Conservation (phyloP, 2,329 filamentous ascomycete species). For the Cadophora sp. region DNA sequence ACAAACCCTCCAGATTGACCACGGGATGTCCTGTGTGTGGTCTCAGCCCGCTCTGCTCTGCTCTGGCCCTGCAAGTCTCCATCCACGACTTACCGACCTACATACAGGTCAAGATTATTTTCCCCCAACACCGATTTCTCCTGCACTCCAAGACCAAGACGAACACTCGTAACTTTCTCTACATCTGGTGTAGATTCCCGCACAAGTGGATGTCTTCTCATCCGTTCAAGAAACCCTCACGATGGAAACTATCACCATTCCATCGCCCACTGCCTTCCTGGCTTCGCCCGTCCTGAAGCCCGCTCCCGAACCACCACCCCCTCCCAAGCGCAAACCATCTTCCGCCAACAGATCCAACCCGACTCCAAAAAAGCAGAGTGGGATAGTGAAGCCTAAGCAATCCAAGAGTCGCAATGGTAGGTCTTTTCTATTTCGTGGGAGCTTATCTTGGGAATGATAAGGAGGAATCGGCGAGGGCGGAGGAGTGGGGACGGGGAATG, state of each 20-base stretch:
- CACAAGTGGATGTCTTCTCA: conserved; percentile 18
- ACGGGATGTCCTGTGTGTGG: neutral
- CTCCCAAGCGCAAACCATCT: conserved; percentile 40
- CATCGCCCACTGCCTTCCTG: conserved; percentile 63
- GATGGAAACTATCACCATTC: conserved; percentile 67
- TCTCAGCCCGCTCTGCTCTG: neutral
- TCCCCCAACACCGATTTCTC: neutral
- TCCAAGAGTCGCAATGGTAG: conserved; percentile 79
- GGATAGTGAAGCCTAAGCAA: conserved; percentile 68
- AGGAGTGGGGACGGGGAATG: neutral
- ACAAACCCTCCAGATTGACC: conserved; percentile 2
- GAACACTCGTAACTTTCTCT: neutral
- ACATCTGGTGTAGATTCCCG: conserved; percentile 3
- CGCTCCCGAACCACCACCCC: conserved; percentile 41
- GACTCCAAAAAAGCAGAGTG: conserved; percentile 43
- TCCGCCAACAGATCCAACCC: conserved; percentile 31
- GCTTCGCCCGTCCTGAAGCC: conserved; percentile 46
- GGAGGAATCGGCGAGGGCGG: conserved; percentile 9
- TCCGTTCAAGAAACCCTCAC: conserved; percentile 32
- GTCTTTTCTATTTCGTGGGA: conserved; percentile 40
- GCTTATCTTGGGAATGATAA: conserved; percentile 42
- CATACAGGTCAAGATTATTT: conserved; percentile 2
- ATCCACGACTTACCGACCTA: neutral
- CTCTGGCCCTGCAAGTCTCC: neutral
- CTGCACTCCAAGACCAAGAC: neutral